Evolutionary conservation across 2,329 filamentous ascomycete genomes (phyloP).

Genomic region (Dryadomyces quercus-mongolicae): DNA sequence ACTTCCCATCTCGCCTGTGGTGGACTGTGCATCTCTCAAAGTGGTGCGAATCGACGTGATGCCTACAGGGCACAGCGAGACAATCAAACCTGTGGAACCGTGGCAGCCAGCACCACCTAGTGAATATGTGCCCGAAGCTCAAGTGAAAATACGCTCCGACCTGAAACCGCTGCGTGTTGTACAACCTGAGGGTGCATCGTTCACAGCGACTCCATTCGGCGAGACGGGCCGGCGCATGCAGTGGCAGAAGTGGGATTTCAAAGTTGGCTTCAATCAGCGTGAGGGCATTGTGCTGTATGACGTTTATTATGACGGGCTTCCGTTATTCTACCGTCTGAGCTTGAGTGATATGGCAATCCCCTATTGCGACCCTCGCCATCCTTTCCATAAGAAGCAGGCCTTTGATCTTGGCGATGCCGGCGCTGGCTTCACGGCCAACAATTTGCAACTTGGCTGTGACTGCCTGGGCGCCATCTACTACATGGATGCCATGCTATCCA

Average conservation of each 20-base stretch:
- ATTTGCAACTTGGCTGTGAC: slow-evolving; percentile 56
- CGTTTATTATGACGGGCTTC: slow-evolving; percentile 52
- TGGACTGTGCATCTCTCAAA: slow-evolving; percentile 34
- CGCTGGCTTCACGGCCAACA: slow-evolving; percentile 55
- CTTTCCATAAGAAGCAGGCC: slow-evolving; percentile 58
- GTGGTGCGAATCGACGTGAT: slow-evolving; percentile 29
- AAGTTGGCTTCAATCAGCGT: slow-evolving; percentile 56
- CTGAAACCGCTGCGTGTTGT: slow-evolving; percentile 39
- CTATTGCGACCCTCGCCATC: slow-evolving; percentile 53
- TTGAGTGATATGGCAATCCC: slow-evolving; percentile 57
- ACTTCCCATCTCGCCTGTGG: slow-evolving; percentile 43
- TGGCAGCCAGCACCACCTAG: slow-evolving; percentile 24
- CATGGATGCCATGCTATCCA: slow-evolving; percentile 44
- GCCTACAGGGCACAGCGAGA: slow-evolving; percentile 32
- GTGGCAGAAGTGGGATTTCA: slow-evolving; percentile 60
- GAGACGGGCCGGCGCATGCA: slow-evolving; percentile 26
- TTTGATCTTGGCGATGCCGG: slow-evolving; percentile 64
- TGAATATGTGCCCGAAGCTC: slow-evolving; percentile 23
- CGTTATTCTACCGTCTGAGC: slow-evolving; percentile 53
- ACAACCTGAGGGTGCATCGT: slow-evolving; percentile 9
- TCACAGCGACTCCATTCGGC: slow-evolving; percentile 30
- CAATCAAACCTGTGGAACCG: slow-evolving; percentile 18
- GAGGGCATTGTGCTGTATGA: slow-evolving; percentile 63
- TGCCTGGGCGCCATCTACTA: slow-evolving; percentile 55
- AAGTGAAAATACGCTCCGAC: slow-evolving; percentile 27